Evolutionary conservation across 129 eudicot species (phyloP).

Genomic region (Logfia minima): DNA sequence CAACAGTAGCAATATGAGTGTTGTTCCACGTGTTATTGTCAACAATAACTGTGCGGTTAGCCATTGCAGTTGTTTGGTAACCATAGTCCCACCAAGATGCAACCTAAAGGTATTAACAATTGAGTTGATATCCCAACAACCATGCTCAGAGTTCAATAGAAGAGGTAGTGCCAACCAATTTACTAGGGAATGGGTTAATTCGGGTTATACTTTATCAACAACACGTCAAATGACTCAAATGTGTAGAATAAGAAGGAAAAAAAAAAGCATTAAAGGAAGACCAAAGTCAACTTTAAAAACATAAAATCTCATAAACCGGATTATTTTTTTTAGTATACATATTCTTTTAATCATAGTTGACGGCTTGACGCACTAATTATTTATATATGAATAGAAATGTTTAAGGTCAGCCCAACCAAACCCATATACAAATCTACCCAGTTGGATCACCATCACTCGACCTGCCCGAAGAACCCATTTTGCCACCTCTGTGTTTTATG

Average conservation of each 20-base stretch:
- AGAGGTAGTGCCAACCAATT: not conserved
- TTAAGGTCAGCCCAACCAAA: not conserved
- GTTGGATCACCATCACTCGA: not conserved
- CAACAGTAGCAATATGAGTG: constrained; percentile 99
- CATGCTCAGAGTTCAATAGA: not conserved
- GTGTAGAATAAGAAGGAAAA: not conserved
- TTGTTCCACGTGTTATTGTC: constrained; percentile 99
- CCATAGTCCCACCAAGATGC: constrained; percentile 99
- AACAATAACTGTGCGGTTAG: constrained; percentile 97
- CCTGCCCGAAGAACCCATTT: not conserved
- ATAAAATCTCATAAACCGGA: not conserved
- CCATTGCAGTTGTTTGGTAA: constrained; percentile 99
- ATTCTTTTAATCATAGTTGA: not conserved
- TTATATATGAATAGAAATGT: not conserved
- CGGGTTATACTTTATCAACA: not conserved
- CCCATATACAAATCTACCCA: not conserved
- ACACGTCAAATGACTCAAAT: not conserved
- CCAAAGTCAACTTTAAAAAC: not conserved
- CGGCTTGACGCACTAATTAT: not conserved
- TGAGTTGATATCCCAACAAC: constrained; percentile 1
- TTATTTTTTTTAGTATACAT: not conserved
- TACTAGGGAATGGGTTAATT: not conserved
- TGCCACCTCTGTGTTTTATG: not conserved
- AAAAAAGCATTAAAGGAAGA: not conserved
- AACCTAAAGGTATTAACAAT: constrained; percentile 50